phyloP scores from a whole-genome alignment of 805 yeast species.

The Lachancea waltii region DNA sequence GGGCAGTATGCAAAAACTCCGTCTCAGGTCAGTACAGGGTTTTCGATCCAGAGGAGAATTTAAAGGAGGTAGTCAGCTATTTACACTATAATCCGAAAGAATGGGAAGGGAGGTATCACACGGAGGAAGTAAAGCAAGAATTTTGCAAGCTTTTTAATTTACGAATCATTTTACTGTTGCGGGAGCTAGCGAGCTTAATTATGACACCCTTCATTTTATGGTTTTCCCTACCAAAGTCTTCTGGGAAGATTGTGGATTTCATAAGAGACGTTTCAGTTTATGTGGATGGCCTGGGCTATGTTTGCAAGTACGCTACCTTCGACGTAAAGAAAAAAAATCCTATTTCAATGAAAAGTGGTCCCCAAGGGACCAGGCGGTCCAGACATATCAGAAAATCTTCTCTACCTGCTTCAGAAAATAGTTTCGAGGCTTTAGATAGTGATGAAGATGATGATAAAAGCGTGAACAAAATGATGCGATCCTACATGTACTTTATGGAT shows the following conservation, averaged over 20 bases:
- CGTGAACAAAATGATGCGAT: constrained; percentile 84
- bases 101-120: constrained; percentile 84
- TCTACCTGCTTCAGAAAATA: constrained; percentile 12
- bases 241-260: constrained; percentile 80
- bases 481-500: constrained; percentile 80
- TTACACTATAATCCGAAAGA: constrained; percentile 85
- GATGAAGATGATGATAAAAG: constrained; percentile 38
- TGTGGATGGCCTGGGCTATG: constrained; percentile 91
- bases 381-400: constrained; percentile 10
- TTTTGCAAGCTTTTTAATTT: constrained; percentile 75
- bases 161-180: constrained; percentile 58
- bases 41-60: constrained; percentile 90
- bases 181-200: constrained; percentile 76
- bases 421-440: constrained; percentile 10
- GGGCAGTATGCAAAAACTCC: constrained; percentile 75
- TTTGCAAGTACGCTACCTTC: constrained; percentile 91
- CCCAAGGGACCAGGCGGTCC: constrained; percentile 21
- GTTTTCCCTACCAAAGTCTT: constrained; percentile 66
- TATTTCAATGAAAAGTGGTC: too few species aligned
- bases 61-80: constrained; percentile 70
- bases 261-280: constrained; percentile 85
- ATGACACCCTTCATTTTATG: constrained; percentile 87
- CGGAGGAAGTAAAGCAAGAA: constrained; percentile 75
- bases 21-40: constrained; percentile 59
- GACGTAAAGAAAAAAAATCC: constrained; percentile 58